Evolutionary conservation across 2,329 filamentous ascomycete genomes (phyloP).

Genomic region (Podosphaera xanthii): DNA sequence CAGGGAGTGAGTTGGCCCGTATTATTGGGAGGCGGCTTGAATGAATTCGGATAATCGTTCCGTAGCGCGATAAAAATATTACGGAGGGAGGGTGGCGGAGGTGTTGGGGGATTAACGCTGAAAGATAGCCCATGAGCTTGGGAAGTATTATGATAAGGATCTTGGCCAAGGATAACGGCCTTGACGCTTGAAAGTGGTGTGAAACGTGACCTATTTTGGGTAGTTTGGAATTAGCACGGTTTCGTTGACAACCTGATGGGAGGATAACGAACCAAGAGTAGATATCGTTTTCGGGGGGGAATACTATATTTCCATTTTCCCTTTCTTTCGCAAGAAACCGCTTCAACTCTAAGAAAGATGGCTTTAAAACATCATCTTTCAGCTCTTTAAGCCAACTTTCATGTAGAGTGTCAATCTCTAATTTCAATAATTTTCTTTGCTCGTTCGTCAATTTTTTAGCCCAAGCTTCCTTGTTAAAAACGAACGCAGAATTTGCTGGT

Average conservation of each 20-base stretch:
- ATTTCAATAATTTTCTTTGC: constrained; percentile 56
- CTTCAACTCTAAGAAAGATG: constrained; percentile 74
- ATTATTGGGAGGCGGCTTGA: constrained; percentile 50
- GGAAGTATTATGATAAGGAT: constrained; percentile 88
- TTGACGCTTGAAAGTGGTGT: constrained; percentile 78
- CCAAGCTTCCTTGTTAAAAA: constrained; percentile 84
- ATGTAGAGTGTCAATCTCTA: constrained; percentile 83
- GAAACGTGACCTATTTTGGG: constrained; percentile 53
- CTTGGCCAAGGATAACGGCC: constrained; percentile 82
- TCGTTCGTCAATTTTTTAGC: constrained; percentile 55
- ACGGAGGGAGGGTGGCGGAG: constrained; percentile 66
- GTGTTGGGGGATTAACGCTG: constrained; percentile 73
- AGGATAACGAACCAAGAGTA: constrained; percentile 59
- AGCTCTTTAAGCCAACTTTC: constrained; percentile 78
- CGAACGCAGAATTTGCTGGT: constrained; percentile 16
- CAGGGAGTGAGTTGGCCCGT: constrained; percentile 74
- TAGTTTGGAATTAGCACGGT: constrained; percentile 6
- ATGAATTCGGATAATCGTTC: constrained; percentile 60
- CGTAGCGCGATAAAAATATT: constrained; percentile 85
- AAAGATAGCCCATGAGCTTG: constrained; percentile 95
- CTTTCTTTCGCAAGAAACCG: constrained; percentile 64
- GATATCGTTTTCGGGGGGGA: constrained; percentile 69
- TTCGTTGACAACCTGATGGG: constrained; percentile 2
- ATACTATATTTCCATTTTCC: constrained; percentile 51
- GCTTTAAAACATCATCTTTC: constrained; percentile 61